phyloP scores from a whole-genome alignment of 495 filamentous ascomycete species.

The Talaromyces borbonicus region DNA sequence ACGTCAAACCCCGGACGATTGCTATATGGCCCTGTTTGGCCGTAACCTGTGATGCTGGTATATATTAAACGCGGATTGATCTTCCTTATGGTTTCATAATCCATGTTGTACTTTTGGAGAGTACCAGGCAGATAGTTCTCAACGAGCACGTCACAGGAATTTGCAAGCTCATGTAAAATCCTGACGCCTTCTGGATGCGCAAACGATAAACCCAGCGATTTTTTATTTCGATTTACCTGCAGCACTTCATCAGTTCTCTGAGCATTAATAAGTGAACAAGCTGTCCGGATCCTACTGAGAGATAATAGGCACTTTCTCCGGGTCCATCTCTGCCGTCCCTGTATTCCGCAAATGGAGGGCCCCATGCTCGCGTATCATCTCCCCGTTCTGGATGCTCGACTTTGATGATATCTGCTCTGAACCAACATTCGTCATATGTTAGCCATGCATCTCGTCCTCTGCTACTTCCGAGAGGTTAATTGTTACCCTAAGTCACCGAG shows the following conservation, averaged over 20 bases:
- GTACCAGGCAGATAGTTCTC: conserved; percentile 86
- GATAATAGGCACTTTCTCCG: conserved; percentile 91
- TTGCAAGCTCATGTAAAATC: conserved; percentile 64
- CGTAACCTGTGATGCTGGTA: conserved; percentile 45
- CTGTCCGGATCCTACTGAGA: conserved; percentile 49
- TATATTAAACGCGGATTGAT: conserved; percentile 52
- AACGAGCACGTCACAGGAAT: conserved; percentile 71
- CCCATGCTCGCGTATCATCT: conserved; percentile 95
- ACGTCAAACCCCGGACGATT: conserved; percentile 82
- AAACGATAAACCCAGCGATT: conserved; percentile 73
- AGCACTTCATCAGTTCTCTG: not conserved
- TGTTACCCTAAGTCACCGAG: conserved; percentile 89
- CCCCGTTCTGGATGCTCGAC: conserved; percentile 86
- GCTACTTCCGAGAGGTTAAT: conserved; percentile 12
- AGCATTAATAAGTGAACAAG: not conserved
- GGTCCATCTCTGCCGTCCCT: conserved; percentile 53
- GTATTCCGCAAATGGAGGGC: conserved; percentile 84
- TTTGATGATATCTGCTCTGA: conserved; percentile 91
- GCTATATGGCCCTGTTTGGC: conserved; percentile 74
- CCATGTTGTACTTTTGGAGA: conserved; percentile 68
- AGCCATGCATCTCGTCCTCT: not conserved
- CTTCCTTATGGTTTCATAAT: conserved; percentile 56
- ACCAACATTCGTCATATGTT: conserved; percentile 12
- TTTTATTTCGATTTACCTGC: conserved; percentile 74
- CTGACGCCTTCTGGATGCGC: conserved; percentile 59